phyloP scores from a whole-genome alignment of 306 rosid genomes.

The Gleditsia sinensis region DNA sequence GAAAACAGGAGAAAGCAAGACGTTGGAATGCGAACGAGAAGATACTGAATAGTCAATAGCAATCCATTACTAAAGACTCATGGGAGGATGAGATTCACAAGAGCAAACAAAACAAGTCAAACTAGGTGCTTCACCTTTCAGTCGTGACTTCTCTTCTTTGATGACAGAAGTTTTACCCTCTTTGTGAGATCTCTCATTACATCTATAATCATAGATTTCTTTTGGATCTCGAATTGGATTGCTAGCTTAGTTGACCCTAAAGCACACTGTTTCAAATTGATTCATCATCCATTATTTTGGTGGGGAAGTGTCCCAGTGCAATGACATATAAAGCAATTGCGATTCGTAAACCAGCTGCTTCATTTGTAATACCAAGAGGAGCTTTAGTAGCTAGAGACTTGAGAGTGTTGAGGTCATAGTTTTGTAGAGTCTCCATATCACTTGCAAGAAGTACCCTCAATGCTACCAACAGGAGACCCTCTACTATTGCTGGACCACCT shows the following conservation, averaged over 20 bases:
- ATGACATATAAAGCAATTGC: slow-evolving; percentile 70
- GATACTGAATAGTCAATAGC: too few relatives aligned
- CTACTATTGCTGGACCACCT: slow-evolving; percentile 75
- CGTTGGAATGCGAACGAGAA: too few relatives aligned
- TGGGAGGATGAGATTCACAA: too few relatives aligned
- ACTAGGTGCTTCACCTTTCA: too few relatives aligned
- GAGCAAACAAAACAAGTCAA: too few relatives aligned
- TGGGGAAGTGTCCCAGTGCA: slow-evolving; percentile 84
- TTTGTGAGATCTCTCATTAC: slow-evolving; percentile 74
- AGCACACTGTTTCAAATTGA: slow-evolving; percentile 54
- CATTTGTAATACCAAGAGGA: slow-evolving; percentile 76
- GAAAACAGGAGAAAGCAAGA: too few relatives aligned
- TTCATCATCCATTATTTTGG: too few relatives aligned
- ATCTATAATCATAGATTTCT: slow-evolving; percentile 68
- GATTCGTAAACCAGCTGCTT: slow-evolving; percentile 70
- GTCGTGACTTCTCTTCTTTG: slow-evolving; percentile 48
- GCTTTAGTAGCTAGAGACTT: slow-evolving; percentile 73
- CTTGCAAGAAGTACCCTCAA: slow-evolving; percentile 64
- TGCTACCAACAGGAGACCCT: slow-evolving; percentile 84
- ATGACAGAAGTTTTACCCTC: slow-evolving; percentile 70
- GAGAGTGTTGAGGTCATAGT: slow-evolving; percentile 59
- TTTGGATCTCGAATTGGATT: slow-evolving; percentile 74
- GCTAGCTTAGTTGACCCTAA: slow-evolving; percentile 66
- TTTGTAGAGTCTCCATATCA: slow-evolving; percentile 47
- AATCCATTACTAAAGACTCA: too few relatives aligned